Evolutionary conservation across 225 moss, liverwort and hornwort species (phyloP).

Genomic region (Marchantia polymorpha): DNA sequence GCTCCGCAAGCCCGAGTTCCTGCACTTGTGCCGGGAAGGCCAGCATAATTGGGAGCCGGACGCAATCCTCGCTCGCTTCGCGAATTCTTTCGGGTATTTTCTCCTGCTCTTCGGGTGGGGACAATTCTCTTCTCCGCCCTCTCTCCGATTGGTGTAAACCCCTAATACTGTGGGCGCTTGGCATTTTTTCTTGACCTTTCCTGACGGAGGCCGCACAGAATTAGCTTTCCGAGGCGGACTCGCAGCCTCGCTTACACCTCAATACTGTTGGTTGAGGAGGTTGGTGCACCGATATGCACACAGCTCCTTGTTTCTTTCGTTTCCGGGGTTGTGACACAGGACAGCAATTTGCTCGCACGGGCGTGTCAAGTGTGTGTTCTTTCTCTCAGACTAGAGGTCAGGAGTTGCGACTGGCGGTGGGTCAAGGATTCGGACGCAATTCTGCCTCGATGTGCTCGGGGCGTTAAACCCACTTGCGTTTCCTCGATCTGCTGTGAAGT

Average conservation of each 20-base stretch:
- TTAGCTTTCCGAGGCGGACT: background rate
- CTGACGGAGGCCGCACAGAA: background rate
- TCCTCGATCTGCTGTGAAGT: background rate
- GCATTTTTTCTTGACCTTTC: background rate
- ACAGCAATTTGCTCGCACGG: background rate
- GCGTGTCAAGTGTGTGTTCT: background rate
- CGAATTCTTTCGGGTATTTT: background rate
- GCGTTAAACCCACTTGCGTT: background rate
- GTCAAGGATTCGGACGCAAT: too few species aligned
- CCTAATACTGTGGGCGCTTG: background rate
- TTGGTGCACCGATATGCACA: background rate
- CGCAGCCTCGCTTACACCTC: background rate
- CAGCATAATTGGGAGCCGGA: background rate
- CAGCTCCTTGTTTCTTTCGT: background rate
- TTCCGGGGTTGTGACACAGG: background rate
- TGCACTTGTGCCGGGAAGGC: background rate
- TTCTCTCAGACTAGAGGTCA: background rate
- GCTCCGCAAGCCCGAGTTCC: slow-evolving; percentile 1
- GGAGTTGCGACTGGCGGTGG: background rate
- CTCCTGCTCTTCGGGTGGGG: background rate
- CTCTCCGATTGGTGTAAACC: background rate
- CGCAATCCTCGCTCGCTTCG: too few species aligned
- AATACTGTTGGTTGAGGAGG: background rate
- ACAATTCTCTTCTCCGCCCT: background rate
- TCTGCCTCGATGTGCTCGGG: background rate